These are phyloP conservation scores for Bacidia rubella DNA, from an alignment of 495 filamentous ascomycete species.

Conservation along the genomic window DNA sequence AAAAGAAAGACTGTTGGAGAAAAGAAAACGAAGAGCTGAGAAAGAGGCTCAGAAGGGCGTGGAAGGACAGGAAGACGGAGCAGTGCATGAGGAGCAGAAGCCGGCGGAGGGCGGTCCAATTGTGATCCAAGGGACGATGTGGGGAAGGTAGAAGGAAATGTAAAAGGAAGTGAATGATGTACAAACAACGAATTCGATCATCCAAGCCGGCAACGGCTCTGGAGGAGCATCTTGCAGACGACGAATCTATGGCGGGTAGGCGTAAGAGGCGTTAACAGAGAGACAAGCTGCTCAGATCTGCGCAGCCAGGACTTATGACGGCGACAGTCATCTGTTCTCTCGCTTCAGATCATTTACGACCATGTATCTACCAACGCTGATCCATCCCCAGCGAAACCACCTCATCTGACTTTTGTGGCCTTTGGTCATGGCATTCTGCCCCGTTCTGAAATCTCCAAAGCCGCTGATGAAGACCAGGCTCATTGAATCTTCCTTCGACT, in stretches of 20 bases:
- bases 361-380: conserved; percentile 85
- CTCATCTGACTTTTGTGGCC: conserved; percentile 93
- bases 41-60: conserved; percentile 31
- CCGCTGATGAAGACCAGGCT: conserved; percentile 58
- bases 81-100: conserved; percentile 9
- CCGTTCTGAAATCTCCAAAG: conserved; percentile 44
- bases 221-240: too few relatives aligned
- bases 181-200: too few relatives aligned
- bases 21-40: conserved; percentile 63
- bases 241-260: too few relatives aligned
- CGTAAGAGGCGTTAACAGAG: too few relatives aligned
- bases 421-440: conserved; percentile 71
- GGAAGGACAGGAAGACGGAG: conserved; percentile 24
- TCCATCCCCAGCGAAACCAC: conserved; percentile 98
- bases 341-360: conserved; percentile 75
- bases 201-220: too few relatives aligned
- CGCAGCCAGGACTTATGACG: too few relatives aligned
- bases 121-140: background rate
- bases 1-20: conserved; percentile 68
- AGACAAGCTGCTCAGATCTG: too few relatives aligned
- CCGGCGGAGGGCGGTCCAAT: background rate
- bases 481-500: conserved; percentile 31
- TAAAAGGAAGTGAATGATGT: background rate
- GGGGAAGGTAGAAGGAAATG: background rate
- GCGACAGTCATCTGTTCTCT: conserved; percentile 34